Percentiles rank a stretch among this genome's conserved stretches.
Conservation (phyloP, 164 flowering plant species). For the Paratinospora sagittata region DNA sequence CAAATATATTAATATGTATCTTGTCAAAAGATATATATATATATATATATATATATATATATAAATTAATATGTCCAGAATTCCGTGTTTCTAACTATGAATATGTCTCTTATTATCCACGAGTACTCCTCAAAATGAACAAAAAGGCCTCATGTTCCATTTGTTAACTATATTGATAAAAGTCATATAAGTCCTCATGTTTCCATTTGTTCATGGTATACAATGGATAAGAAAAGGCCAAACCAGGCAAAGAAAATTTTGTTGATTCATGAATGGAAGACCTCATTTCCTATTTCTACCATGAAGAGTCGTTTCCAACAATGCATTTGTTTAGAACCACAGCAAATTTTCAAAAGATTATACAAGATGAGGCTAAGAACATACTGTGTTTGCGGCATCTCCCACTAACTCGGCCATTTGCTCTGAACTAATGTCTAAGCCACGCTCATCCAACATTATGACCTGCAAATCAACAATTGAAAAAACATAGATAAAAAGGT, state of each 20-base stretch:
- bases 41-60: too few relatives aligned
- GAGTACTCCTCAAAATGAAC: too few relatives aligned
- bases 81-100: too few relatives aligned
- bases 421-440: constrained; percentile 62
- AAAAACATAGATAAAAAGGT: not conserved
- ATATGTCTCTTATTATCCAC: too few relatives aligned
- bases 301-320: not conserved
- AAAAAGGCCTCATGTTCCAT: too few relatives aligned
- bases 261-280: not conserved
- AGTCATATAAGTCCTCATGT: too few relatives aligned
- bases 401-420: constrained; percentile 77
- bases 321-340: not conserved
- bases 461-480: constrained; percentile 36
- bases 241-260: not conserved
- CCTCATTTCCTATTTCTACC: not conserved
- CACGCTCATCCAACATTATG: constrained; percentile 81
- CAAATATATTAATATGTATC: not conserved
- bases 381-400: constrained; percentile 67
- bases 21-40: too few relatives aligned
- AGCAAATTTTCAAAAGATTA: not conserved
- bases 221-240: too few relatives aligned
- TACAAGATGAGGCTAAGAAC: constrained; percentile 10
- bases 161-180: too few relatives aligned
- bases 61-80: too few relatives aligned
- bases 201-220: too few relatives aligned